These are phyloP conservation scores for Fusarium sp. DNA, from an alignment of 2,329 filamentous ascomycete species.

Conservation along the genomic window DNA sequence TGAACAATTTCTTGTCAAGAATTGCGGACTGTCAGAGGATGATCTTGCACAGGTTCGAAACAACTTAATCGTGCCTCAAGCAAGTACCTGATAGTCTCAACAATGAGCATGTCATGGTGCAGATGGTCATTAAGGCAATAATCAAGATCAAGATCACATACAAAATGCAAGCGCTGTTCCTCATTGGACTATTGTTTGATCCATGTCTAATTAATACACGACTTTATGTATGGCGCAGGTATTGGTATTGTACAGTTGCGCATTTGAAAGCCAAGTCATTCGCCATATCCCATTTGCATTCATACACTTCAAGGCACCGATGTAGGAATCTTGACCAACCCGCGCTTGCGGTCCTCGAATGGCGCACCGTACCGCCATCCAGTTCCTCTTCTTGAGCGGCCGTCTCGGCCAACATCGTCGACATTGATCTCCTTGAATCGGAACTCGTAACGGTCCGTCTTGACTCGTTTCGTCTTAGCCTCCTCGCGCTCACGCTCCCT, in stretches of 20 bases:
- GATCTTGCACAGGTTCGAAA: slow-evolving; percentile 65
- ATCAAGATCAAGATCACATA: neutral
- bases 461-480: slow-evolving; percentile 58
- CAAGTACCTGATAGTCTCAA: neutral
- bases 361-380: slow-evolving; percentile 75
- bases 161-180: slow-evolving; percentile 22
- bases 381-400: slow-evolving; percentile 63
- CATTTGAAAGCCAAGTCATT: slow-evolving; percentile 20
- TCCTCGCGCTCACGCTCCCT: slow-evolving; percentile 54
- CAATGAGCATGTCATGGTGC: neutral
- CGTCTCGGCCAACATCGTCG: slow-evolving; percentile 66
- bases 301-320: slow-evolving; percentile 63
- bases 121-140: neutral
- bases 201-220: slow-evolving; percentile 40
- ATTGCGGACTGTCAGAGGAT: slow-evolving; percentile 68
- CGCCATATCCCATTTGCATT: slow-evolving; percentile 31
- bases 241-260: slow-evolving; percentile 47
- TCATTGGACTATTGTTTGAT: slow-evolving; percentile 17
- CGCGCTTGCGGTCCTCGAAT: slow-evolving; percentile 71
- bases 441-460: slow-evolving; percentile 70
- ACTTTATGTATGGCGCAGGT: slow-evolving; percentile 43
- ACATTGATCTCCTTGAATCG: slow-evolving; percentile 70
- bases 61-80: slow-evolving; percentile 60
- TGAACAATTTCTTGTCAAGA: slow-evolving; percentile 70
- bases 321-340: slow-evolving; percentile 75